Base-by-base conservation (phyloP, 1,139 yeast species). In the Candida pseudoviswanathii region DNA sequence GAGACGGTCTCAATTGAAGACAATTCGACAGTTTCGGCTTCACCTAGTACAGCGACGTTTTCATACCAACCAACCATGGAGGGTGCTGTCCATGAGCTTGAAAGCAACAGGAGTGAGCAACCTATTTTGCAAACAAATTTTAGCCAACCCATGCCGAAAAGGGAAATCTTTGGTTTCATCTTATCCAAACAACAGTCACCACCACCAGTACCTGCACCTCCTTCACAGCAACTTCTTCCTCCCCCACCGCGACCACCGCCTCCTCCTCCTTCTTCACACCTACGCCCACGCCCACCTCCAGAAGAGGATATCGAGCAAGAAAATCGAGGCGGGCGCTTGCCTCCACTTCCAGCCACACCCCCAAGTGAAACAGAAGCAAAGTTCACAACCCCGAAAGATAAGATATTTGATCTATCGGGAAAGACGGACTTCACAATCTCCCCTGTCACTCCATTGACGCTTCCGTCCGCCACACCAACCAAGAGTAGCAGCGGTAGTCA, bases 361-460 rank as follows among this genome's bases (percentile, higher is more conserved):
- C 43, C 34, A 27, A 11, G 25, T 6, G 22, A n/a, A 16, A 29
- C 30, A 5, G 11, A 11, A 25, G 22, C 10, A 11, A 40, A 29
- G 11, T 40, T 40, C 33, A 16, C 9, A 9, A 29, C 43, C 7
- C 43, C 43, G 8, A n/a, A 41, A 31, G 43, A 41, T 30, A 30
- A 8, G 11, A 41, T 41, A 21, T 41, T 41, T 41, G 43, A 41
- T 9, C n/a, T 16, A 9, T 21, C 36, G 4, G 8, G 8, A 9
- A 30, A 30, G 3, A 30, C 16, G 6, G n/a, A 22, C 5, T 21
- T 5, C 11, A 9, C 30, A 2, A 11, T 39, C 9, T 41, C 44
- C 2, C 44, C 44, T n/a, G 26, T 25, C 16, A 41, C 44, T n/a
- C 44, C 44, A 25, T 11, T 31, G 9, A 30, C 37, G 2, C 8